Evolutionary conservation across 2,329 filamentous ascomycete genomes (phyloP).

Genomic region (Fusarium hostae): DNA sequence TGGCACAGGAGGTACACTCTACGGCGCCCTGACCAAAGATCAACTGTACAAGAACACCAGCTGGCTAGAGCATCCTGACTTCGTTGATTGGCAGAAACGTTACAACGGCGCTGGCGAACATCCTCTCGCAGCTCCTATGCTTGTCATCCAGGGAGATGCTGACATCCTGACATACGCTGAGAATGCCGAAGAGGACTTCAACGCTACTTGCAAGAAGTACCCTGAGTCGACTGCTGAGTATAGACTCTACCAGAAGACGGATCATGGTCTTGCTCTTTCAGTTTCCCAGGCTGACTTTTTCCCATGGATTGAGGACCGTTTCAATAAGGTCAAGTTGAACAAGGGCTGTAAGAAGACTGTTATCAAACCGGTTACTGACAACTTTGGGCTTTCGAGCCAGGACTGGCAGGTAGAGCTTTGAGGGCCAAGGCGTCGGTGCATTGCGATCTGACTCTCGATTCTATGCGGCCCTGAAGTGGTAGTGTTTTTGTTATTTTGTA

Average conservation of each 20-base stretch:
- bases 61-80: slow-evolving; percentile 10
- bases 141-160: slow-evolving; percentile 7
- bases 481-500: not conserved
- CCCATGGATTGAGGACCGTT: slow-evolving; percentile 3
- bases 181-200: slow-evolving; percentile 2
- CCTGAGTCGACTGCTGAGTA: slow-evolving; percentile 4
- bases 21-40: not conserved
- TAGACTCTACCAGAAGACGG: not conserved
- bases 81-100: slow-evolving; percentile 21
- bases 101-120: slow-evolving; percentile 15
- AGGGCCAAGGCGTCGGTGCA: not conserved
- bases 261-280: not conserved
- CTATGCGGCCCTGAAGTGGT: too few species aligned
- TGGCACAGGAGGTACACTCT: not conserved
- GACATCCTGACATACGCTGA: slow-evolving; percentile 14
- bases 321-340: not conserved
- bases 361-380: not conserved
- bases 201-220: slow-evolving; percentile 3
- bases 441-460: not conserved
- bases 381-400: not conserved
- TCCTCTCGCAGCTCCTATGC: slow-evolving; percentile 18
- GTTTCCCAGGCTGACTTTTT: not conserved
- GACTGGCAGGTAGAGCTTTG: not conserved
- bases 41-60: slow-evolving; percentile 20
- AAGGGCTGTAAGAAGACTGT: slow-evolving; percentile 5